Evolutionary conservation across 345 rosid genomes (phyloP), one percentile per base, ranked within the genome.

Genomic region (Populus euphratica): DNA sequence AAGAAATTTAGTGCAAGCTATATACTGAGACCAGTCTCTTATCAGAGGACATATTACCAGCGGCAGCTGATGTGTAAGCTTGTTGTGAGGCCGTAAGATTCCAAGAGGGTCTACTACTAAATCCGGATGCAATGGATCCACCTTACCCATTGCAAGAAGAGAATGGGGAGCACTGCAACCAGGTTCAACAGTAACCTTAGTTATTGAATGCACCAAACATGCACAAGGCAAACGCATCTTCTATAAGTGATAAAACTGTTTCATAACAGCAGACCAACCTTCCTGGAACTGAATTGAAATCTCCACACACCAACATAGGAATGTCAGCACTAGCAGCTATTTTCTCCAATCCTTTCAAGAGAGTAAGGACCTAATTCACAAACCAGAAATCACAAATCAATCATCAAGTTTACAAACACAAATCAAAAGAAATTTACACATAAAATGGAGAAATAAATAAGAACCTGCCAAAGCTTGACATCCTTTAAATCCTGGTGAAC

Each of bases 281-380:
- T 77, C 95, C 97, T 36, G 99, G 99, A 75, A 85, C 77, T 6
- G 99, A 88, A 85, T 90, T 89, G 84, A 96, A 96, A 86, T 96
- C 99, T 39, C 99, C 99, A 89, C 99, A 96, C 20, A 96, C 97
- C 87, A 96, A 80, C 98, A 96, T 96, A 36, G 99, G 99, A 85
- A 96, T 96, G 85, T 96, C 96, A 31, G 97, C 96, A 75, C 98
- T 92, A 38, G 93, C 97, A 75, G 98, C 99, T 68, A 94, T 93
- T 84, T 96, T 96, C 82, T 96, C 99, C 85, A 96, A 84, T 69
- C 99, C 99, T 83, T 96, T 96, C 82, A 96, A 82, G 44, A 96
- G 95, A 11, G 99, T 93, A 74, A 92, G 99, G 69, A 96, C 98
- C 99, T 96, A 83, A 74, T 78, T 74, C 69, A 72, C 47, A 81